Conservation (phyloP, 1,139 yeast species). For the Yamadazyma dushanensis region DNA sequence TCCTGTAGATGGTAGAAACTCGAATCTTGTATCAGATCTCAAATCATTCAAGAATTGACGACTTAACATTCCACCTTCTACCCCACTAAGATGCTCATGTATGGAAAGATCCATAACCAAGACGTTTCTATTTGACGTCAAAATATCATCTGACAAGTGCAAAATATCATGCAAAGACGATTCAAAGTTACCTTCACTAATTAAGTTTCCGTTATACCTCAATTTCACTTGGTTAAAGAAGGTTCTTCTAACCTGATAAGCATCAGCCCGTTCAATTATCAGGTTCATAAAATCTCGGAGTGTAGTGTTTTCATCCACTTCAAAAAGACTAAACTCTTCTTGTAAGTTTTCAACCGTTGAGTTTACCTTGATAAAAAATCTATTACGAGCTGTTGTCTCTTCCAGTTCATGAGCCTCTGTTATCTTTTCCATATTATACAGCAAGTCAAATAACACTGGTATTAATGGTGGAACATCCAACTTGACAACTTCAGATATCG, state of each 20-base stretch:
- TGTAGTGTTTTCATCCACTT: slow-evolving; percentile 22
- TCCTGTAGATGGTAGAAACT: slow-evolving; percentile 21
- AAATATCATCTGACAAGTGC: slow-evolving; percentile 13
- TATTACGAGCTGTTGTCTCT: background rate
- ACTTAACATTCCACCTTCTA: slow-evolving; percentile 28
- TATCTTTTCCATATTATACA: slow-evolving; percentile 10
- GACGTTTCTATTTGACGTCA: slow-evolving; percentile 16
- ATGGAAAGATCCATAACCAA: slow-evolving; percentile 14
- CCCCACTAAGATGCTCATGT: slow-evolving; percentile 19
- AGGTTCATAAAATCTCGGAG: slow-evolving; percentile 23
- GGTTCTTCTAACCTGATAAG: slow-evolving; percentile 26
- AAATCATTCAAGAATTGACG: slow-evolving; percentile 30
- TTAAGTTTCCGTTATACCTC: slow-evolving; percentile 13
- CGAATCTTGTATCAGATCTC: slow-evolving; percentile 24
- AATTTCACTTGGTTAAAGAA: slow-evolving; percentile 30
- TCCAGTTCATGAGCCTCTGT: background rate
- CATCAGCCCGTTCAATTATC: slow-evolving; percentile 26
- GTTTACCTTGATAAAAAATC: slow-evolving; percentile 17
- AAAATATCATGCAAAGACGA: slow-evolving; percentile 16
- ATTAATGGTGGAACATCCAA: slow-evolving; percentile 32
- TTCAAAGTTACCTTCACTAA: slow-evolving; percentile 13
- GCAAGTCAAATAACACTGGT: slow-evolving; percentile 20
- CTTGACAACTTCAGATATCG: slow-evolving; percentile 20
- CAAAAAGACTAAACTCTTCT: slow-evolving; percentile 24
- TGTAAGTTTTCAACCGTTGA: slow-evolving; percentile 22